phyloP scores from a whole-genome alignment of 306 rosid genomes.

The Carpinus viminea region DNA sequence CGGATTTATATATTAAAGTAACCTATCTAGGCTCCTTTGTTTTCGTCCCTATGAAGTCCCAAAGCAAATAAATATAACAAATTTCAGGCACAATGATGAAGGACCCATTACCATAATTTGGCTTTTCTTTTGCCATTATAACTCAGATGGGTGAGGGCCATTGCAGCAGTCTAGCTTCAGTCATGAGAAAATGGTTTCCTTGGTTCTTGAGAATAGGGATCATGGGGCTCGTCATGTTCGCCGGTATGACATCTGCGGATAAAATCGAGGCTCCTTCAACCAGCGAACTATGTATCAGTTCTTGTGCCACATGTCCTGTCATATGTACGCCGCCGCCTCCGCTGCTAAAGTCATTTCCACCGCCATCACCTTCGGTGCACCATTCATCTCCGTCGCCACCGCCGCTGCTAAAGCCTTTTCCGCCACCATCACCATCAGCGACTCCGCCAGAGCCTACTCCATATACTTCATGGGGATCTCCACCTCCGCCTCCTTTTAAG shows the following conservation, averaged over 20 bases:
- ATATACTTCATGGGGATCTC: conserved; percentile 35
- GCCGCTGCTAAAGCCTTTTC: neutral
- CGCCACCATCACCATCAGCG: conserved; percentile 23
- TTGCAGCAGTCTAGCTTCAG: conserved; percentile 20
- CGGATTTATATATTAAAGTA: conserved; percentile 3
- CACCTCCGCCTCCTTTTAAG: conserved; percentile 53
- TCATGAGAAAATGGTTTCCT: conserved; percentile 11
- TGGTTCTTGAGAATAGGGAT: conserved; percentile 39
- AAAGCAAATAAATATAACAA: conserved; percentile 7
- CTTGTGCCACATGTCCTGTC: conserved; percentile 71
- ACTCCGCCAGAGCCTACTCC: conserved; percentile 39
- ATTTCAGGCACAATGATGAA: conserved; percentile 11
- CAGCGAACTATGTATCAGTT: conserved; percentile 61
- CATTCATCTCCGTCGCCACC: conserved; percentile 32
- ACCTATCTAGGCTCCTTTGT: neutral
- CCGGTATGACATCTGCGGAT: conserved; percentile 31
- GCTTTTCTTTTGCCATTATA: conserved; percentile 15
- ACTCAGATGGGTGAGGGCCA: conserved; percentile 28
- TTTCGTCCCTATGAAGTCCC: conserved; percentile 28
- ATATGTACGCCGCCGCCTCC: conserved; percentile 75
- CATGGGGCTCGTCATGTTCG: conserved; percentile 35
- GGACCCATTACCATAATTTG: neutral
- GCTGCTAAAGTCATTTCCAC: conserved; percentile 33
- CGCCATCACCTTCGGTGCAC: conserved; percentile 28
- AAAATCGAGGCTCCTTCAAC: conserved; percentile 32